Evolutionary conservation across 148 eudicot genomes (phyloP), one percentile per base, ranked within the genome.

Genomic region (Dianthus caryophyllus): DNA sequence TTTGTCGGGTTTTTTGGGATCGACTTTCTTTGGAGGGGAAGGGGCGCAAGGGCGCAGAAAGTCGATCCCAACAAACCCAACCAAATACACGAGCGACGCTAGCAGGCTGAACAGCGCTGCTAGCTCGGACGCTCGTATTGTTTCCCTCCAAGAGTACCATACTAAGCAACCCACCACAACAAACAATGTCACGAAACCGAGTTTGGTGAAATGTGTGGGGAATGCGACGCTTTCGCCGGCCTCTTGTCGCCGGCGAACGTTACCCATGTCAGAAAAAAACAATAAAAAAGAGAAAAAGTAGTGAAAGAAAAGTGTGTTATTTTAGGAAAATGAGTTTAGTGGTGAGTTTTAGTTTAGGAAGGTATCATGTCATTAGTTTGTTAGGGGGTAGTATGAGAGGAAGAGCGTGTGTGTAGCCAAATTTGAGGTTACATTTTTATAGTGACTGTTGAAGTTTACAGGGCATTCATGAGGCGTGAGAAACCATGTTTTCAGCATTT

Each of bases 31-130:
- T 48, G 33, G 43, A n/a, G 46, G 61, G 61, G 36, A 20, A n/a
- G 76, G 14, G 20, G 81, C 29, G 64, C 75, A 77, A 0, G 84
- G 65, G 30, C 82, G 89, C 2, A 87, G 81, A 57, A 84, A 82
- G 71, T 82, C 83, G 71, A 88, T 79, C 26, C 97, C 88, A 61
- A 91, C 88, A 65, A 88, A 88, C 12, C 92, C 87, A 18, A 91
- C 62, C 25, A 91, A 77, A 61, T 86, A 88, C 26, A 91, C 77
- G 30, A 88, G 78, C 9, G 96, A 91, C 2, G 88, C 93, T 0
- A 88, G 21, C 15, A 88, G 70, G 0, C 84, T 67, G 20, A 87
- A 49, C 25, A 91, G 71, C 38, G 87, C 88, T 29, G 73, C 78
- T 43, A 91, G 74, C 70, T 91, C 97, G 14, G 96, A 86, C 51